Evolutionary conservation across 352 stramenopile genomes (phyloP).

Genomic region (Globisporangium cylindrosporum): DNA sequence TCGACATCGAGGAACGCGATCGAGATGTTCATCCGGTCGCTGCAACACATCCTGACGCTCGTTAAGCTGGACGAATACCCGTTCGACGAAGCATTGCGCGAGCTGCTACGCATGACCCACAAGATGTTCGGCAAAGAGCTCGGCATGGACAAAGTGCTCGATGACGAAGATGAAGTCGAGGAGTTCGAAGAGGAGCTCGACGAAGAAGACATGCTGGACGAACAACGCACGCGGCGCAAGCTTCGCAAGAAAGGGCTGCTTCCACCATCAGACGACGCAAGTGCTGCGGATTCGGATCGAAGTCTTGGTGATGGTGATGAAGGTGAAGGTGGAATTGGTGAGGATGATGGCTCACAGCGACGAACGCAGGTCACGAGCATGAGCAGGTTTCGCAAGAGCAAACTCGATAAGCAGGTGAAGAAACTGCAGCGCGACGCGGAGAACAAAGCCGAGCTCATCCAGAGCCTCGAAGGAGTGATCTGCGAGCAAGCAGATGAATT

Average conservation of each 20-base stretch:
- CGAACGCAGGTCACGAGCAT: conserved; percentile 44
- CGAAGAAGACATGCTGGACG: conserved; percentile 44
- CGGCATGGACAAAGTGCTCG: conserved; percentile 41
- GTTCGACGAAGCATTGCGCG: conserved; percentile 70
- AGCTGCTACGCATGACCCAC: conserved; percentile 59
- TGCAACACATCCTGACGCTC: conserved; percentile 66
- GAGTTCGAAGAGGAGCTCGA: conserved; percentile 65
- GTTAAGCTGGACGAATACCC: conserved; percentile 78
- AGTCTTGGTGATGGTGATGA: not conserved
- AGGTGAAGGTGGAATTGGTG: conserved; percentile 4
- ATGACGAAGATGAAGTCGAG: conserved; percentile 57
- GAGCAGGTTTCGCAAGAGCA: conserved; percentile 66
- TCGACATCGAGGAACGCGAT: conserved; percentile 57
- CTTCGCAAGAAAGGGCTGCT: conserved; percentile 20
- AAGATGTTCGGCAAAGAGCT: conserved; percentile 61
- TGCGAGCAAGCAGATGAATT: conserved; percentile 55
- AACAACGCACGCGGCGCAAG: conserved; percentile 21
- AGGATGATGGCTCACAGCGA: conserved; percentile 6
- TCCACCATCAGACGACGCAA: not conserved
- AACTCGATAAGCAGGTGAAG: conserved; percentile 57
- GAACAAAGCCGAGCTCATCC: conserved; percentile 42
- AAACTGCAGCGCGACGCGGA: conserved; percentile 54
- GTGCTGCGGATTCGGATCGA: not conserved
- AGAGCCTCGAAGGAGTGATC: conserved; percentile 49
- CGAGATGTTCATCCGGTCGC: conserved; percentile 45